Conservation (phyloP, 1,284 basidiomycete species). For the Puccinia hordei region DNA sequence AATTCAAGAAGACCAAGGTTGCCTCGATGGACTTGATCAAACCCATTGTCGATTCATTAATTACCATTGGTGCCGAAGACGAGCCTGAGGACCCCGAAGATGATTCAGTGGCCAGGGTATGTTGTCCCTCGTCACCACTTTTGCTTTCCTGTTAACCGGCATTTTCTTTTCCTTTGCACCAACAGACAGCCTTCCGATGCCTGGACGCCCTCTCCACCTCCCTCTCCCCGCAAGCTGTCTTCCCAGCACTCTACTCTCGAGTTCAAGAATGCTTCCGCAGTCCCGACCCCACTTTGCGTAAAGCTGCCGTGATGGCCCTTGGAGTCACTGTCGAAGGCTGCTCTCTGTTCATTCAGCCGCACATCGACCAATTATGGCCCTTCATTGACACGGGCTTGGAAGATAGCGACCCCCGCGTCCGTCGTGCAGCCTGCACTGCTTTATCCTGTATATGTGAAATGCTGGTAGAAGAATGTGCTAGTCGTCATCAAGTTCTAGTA, state of each 20-base stretch:
- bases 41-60: constrained; percentile 83
- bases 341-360: constrained; percentile 94
- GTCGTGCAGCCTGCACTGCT: constrained; percentile 91
- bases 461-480: constrained; percentile 89
- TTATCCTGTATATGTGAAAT: constrained; percentile 97
- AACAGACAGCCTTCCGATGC: constrained; percentile 83
- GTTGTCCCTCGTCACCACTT: constrained; percentile 56
- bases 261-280: constrained; percentile 72
- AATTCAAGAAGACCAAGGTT: constrained; percentile 96
- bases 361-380: constrained; percentile 91
- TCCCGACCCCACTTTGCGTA: constrained; percentile 74
- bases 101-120: constrained; percentile 82
- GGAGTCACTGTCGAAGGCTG: constrained; percentile 97
- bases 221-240: constrained; percentile 92
- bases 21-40: constrained; percentile 82
- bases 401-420: constrained; percentile 79
- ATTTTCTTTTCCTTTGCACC: background rate
- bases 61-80: constrained; percentile 89
- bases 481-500: constrained; percentile 79
- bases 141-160: constrained; percentile 19
- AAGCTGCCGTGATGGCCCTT: constrained; percentile 92
- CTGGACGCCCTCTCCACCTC: constrained; percentile 91
- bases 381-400: constrained; percentile 85
- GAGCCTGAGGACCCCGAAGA: constrained; percentile 82
- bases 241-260: constrained; percentile 78